A percentile compares a stretch with the other conserved stretches of the same genome.
These are phyloP conservation scores for Yamadazyma buinensis DNA, from an alignment of 1,139 yeast genomes.

Conservation along the genomic window DNA sequence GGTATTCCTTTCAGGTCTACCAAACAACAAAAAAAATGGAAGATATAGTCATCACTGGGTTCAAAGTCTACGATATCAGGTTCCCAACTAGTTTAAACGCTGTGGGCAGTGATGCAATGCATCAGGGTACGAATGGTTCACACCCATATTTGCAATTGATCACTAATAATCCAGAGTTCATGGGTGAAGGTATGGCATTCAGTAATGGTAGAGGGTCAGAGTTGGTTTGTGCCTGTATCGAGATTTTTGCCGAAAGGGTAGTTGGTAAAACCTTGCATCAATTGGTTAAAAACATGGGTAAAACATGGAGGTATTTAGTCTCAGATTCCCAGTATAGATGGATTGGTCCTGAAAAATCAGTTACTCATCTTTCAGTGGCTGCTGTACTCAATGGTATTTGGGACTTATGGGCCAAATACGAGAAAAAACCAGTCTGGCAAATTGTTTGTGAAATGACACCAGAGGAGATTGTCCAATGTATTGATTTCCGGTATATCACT, in stretches of 20 bases:
- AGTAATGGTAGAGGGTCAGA: slow-evolving; percentile 17
- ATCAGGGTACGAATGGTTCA: slow-evolving; percentile 28
- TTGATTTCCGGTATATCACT: slow-evolving; percentile 38
- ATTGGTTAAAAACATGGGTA: slow-evolving; percentile 29
- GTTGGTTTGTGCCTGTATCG: slow-evolving; percentile 13
- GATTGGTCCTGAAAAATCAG: slow-evolving; percentile 39
- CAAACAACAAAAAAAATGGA: not conserved
- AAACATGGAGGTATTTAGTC: slow-evolving; percentile 32
- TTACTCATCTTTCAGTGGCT: slow-evolving; percentile 25
- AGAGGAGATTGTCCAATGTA: slow-evolving; percentile 37
- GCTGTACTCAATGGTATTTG: slow-evolving; percentile 30
- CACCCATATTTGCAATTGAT: slow-evolving; percentile 14
- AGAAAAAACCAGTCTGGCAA: slow-evolving; percentile 33
- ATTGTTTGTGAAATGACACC: slow-evolving; percentile 36
- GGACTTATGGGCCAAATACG: slow-evolving; percentile 36
- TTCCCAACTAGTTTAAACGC: slow-evolving; percentile 31
- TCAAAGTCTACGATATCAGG: slow-evolving; percentile 21
- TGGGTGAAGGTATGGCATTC: slow-evolving; percentile 17
- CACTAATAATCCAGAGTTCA: slow-evolving; percentile 6
- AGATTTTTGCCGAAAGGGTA: slow-evolving; percentile 16
- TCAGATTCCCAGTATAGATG: slow-evolving; percentile 34
- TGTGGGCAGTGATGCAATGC: slow-evolving; percentile 33
- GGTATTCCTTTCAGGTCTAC: too few species aligned
- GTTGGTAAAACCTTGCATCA: slow-evolving; percentile 22
- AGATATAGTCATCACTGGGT: slow-evolving; percentile 16